Evolutionary conservation across 441 rosid genomes (phyloP).

Genomic region (Populus trichocarpa): DNA sequence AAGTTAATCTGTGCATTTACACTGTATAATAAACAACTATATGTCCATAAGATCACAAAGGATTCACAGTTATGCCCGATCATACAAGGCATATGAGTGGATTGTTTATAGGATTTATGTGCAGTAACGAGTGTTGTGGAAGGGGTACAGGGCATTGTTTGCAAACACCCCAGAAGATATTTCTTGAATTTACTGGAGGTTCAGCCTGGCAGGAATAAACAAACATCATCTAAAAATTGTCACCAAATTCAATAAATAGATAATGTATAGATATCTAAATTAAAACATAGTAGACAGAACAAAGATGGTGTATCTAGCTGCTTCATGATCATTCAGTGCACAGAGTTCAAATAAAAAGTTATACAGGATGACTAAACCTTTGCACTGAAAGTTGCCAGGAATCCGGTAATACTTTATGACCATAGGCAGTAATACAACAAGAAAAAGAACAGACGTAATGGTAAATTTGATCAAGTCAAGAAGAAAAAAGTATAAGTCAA

Average conservation of each 20-base stretch:
- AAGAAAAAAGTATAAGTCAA: background rate
- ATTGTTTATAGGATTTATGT: constrained; percentile 1
- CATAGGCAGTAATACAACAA: background rate
- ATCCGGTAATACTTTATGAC: background rate
- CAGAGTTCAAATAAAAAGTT: background rate
- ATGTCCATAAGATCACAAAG: background rate
- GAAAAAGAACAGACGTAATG: background rate
- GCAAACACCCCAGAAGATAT: background rate
- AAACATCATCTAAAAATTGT: background rate
- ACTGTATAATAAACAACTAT: background rate
- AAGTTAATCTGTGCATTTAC: background rate
- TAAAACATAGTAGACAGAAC: background rate
- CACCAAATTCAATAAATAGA: background rate
- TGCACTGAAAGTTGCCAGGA: background rate
- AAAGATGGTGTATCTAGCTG: background rate
- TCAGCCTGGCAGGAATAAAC: constrained; percentile 1
- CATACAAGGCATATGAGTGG: background rate
- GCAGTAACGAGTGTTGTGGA: background rate
- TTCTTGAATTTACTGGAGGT: background rate
- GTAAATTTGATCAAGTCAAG: background rate
- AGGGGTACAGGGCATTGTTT: background rate
- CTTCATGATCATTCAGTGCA: background rate
- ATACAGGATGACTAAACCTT: background rate
- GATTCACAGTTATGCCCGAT: background rate
- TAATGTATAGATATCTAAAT: background rate